Conservation (phyloP, 1,139 yeast species). For the Eremothecium sinecaudum region DNA sequence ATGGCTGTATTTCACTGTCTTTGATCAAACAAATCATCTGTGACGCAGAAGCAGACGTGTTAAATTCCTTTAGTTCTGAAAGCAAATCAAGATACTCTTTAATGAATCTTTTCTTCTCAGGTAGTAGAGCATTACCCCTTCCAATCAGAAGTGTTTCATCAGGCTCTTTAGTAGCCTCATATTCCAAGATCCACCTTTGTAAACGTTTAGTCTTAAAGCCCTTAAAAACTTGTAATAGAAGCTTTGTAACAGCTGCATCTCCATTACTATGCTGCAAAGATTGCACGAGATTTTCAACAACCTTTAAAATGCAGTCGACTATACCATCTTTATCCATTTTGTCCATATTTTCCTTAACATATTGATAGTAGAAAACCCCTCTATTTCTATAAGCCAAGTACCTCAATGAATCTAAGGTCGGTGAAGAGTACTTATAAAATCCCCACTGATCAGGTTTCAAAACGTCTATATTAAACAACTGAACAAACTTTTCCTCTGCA, state of each 20-base stretch:
- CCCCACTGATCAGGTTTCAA: conserved; percentile 45
- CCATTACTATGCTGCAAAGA: conserved; percentile 57
- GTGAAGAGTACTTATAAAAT: conserved; percentile 42
- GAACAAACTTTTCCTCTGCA: conserved; percentile 51
- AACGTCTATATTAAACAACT: conserved; percentile 59
- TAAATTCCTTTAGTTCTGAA: conserved; percentile 10
- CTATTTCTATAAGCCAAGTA: conserved; percentile 75
- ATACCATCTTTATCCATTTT: conserved; percentile 18
- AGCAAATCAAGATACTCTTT: conserved; percentile 15
- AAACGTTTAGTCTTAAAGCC: conserved; percentile 43
- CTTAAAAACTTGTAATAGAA: conserved; percentile 42
- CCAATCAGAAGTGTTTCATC: conserved; percentile 42
- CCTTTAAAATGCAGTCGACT: conserved; percentile 32
- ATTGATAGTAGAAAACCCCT: conserved; percentile 59
- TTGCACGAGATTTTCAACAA: conserved; percentile 46
- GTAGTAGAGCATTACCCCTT: conserved; percentile 30
- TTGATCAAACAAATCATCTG: conserved; percentile 2
- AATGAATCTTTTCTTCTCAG: conserved; percentile 17
- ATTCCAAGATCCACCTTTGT: conserved; percentile 57
- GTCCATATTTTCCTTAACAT: conserved; percentile 29
- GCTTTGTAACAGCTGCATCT: conserved; percentile 43
- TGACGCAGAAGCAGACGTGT: conserved; percentile 3
- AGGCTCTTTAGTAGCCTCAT: conserved; percentile 40
- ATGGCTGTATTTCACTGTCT: conserved; percentile 1
- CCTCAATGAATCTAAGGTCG: conserved; percentile 61